Conservation (phyloP, 495 filamentous ascomycete species). For the Podospora comata region DNA sequence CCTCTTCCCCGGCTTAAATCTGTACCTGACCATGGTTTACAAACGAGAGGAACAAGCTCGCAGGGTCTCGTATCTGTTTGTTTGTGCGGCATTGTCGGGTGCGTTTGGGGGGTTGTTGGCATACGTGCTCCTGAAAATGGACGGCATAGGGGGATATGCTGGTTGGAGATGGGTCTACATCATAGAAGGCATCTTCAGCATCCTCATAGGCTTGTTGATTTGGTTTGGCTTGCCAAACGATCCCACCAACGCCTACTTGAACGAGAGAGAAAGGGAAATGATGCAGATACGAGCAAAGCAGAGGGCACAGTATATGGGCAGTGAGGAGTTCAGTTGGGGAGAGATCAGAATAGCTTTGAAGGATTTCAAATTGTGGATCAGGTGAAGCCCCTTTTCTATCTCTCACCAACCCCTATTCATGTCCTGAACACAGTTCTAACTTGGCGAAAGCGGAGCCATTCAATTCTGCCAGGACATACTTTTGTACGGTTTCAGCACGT, state of each 20-base stretch:
- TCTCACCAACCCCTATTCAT: neutral
- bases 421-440: conserved; percentile 14
- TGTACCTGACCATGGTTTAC: conserved; percentile 84
- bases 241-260: conserved; percentile 48
- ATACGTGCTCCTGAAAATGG: conserved; percentile 64
- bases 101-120: conserved; percentile 78
- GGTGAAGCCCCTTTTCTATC: conserved; percentile 10
- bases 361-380: conserved; percentile 36
- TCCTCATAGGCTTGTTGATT: conserved; percentile 56
- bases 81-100: conserved; percentile 71
- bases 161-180: conserved; percentile 81
- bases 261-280: conserved; percentile 48
- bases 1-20: conserved; percentile 73
- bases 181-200: conserved; percentile 69
- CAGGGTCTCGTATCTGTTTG: conserved; percentile 73
- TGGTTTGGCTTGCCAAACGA: conserved; percentile 60
- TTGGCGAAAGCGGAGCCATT: conserved; percentile 36
- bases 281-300: conserved; percentile 43
- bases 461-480: conserved; percentile 54
- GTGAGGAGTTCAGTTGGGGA: conserved; percentile 49
- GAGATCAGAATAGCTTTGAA: conserved; percentile 46
- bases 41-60: conserved; percentile 45
- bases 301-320: conserved; percentile 44
- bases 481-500: conserved; percentile 59
- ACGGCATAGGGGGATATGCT: conserved; percentile 57